Evolutionary conservation across 1,139 yeast genomes (phyloP).

Genomic region (Blastobotrys serpentis): DNA sequence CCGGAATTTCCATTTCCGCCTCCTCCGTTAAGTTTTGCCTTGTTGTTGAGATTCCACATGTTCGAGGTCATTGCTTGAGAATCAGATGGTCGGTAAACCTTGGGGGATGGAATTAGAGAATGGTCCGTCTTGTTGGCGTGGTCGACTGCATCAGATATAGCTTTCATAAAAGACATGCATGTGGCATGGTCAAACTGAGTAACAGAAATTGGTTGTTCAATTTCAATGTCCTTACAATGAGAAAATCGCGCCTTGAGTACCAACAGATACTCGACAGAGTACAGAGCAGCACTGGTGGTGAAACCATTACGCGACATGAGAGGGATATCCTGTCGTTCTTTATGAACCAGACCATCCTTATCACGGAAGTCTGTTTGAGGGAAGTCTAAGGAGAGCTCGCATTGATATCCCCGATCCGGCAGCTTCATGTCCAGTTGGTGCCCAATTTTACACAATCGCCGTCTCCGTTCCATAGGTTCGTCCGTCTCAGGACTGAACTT

Average conservation of each 20-base stretch:
- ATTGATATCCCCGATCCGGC: slow-evolving; percentile 31
- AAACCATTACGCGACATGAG: slow-evolving; percentile 38
- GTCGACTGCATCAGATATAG: slow-evolving; percentile 38
- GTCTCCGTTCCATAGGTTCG: slow-evolving; percentile 35
- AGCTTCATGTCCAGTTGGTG: slow-evolving; percentile 34
- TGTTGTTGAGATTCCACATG: neutral
- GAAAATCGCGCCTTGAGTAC: slow-evolving; percentile 40
- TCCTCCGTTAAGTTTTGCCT: slow-evolving; percentile 11
- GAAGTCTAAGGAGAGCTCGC: slow-evolving; percentile 36
- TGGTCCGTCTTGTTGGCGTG: slow-evolving; percentile 37
- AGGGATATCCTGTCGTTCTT: slow-evolving; percentile 40
- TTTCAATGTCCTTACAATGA: slow-evolving; percentile 41
- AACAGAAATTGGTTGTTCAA: slow-evolving; percentile 40
- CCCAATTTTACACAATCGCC: slow-evolving; percentile 35
- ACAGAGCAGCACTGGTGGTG: slow-evolving; percentile 40
- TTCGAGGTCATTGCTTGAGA: neutral
- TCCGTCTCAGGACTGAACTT: slow-evolving; percentile 37
- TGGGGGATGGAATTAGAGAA: slow-evolving; percentile 17
- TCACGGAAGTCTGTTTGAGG: slow-evolving; percentile 33
- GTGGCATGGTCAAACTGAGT: slow-evolving; percentile 42
- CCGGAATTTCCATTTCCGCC: neutral
- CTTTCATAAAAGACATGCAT: slow-evolving; percentile 39
- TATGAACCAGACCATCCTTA: slow-evolving; percentile 34
- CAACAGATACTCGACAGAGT: slow-evolving; percentile 37
- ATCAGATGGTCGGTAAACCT: slow-evolving; percentile 22